Conservation (phyloP, 2,329 filamentous ascomycete genomes). For the Cephalotrichum gorgonifer region DNA sequence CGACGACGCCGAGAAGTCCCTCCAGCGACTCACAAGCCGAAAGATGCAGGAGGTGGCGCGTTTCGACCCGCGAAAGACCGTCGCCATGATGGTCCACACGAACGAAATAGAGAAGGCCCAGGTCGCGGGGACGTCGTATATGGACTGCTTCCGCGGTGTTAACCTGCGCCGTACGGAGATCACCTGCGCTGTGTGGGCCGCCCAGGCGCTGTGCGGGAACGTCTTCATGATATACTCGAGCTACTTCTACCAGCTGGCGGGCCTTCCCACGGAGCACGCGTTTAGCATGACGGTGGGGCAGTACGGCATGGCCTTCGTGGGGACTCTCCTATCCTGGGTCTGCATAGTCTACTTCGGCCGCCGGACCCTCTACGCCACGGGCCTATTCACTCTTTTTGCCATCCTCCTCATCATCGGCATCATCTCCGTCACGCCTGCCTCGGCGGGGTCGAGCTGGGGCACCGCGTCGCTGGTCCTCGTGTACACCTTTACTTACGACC, state of each 20-base stretch:
- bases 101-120: constrained; percentile 70
- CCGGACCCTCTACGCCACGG: constrained; percentile 30
- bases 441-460: background rate
- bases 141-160: constrained; percentile 73
- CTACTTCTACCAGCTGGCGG: constrained; percentile 26
- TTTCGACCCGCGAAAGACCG: background rate
- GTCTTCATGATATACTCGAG: constrained; percentile 12
- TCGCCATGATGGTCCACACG: constrained; percentile 83
- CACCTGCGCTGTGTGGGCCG: constrained; percentile 53
- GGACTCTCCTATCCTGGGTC: constrained; percentile 32
- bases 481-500: background rate
- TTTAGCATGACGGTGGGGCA: constrained; percentile 26
- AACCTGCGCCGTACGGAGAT: constrained; percentile 69
- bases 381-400: constrained; percentile 26
- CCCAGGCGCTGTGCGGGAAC: constrained; percentile 50
- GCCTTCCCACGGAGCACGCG: constrained; percentile 15
- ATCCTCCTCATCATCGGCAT: constrained; percentile 29
- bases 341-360: constrained; percentile 31
- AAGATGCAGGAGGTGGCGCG: background rate
- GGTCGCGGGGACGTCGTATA: constrained; percentile 62
- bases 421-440: constrained; percentile 19
- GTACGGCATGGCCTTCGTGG: constrained; percentile 28
- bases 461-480: background rate
- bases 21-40: constrained; percentile 40
- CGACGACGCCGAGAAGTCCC: constrained; percentile 54